These are phyloP conservation scores for Cyclotella kingstonii DNA, from an alignment of 108 stramenopile species.

Conservation along the genomic window DNA sequence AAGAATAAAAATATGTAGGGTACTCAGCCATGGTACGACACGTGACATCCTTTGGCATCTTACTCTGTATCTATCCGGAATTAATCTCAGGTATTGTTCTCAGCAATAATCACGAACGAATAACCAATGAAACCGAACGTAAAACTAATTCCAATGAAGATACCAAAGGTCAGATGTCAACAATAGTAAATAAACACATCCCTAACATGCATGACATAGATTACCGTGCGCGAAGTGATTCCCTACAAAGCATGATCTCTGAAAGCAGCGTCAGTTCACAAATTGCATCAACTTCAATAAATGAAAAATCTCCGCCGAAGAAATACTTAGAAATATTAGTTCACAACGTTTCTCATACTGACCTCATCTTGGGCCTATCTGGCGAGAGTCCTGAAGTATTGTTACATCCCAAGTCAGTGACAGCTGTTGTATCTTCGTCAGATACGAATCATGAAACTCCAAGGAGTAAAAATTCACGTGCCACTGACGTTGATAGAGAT, in stretches of 20 bases:
- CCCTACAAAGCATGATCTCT: slow-evolving; percentile 21
- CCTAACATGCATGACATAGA: slow-evolving; percentile 12
- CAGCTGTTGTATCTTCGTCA: not conserved
- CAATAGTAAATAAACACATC: slow-evolving; percentile 1
- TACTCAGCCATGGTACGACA: no score
- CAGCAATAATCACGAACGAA: no score
- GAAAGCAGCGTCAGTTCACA: slow-evolving; percentile 29
- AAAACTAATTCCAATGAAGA: not conserved
- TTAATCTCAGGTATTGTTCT: not conserved
- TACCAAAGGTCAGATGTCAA: not conserved
- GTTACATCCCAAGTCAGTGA: no score
- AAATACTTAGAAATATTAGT: slow-evolving; percentile 82
- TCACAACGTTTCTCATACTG: slow-evolving; percentile 94
- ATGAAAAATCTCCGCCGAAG: slow-evolving; percentile 9
- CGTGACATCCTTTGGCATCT: not conserved
- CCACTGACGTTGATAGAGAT: not conserved
- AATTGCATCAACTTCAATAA: not conserved
- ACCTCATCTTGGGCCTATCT: slow-evolving; percentile 77
- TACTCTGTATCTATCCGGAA: slow-evolving; percentile 4
- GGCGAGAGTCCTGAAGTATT: no score
- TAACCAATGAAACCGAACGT: no score
- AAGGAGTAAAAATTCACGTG: slow-evolving; percentile 5
- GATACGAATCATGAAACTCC: slow-evolving; percentile 9
- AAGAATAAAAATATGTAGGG: no score
- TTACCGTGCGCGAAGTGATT: slow-evolving; percentile 32